Conservation (phyloP, 805 yeast genomes). For the Yamadazyma philogaea region DNA sequence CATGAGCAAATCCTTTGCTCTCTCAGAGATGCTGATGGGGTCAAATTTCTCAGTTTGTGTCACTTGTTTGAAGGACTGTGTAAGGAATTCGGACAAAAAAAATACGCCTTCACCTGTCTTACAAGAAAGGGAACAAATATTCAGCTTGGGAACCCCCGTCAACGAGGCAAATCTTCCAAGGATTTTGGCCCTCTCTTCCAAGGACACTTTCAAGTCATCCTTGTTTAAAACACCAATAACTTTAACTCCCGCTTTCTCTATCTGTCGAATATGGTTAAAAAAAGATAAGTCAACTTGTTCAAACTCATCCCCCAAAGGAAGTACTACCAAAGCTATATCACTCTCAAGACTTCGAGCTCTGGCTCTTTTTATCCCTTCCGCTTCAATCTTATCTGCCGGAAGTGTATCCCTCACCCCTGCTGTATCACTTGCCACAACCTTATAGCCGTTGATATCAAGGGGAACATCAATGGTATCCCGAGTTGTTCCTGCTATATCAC, state of each 20-base stretch:
- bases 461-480: conserved; percentile 83
- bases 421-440: conserved; percentile 83
- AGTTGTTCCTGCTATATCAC: conserved; percentile 91
- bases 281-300: conserved; percentile 31
- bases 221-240: conserved; percentile 57
- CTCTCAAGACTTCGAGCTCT: conserved; percentile 54
- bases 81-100: conserved; percentile 41
- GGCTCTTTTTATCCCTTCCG: conserved; percentile 81
- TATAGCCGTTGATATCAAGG: conserved; percentile 77
- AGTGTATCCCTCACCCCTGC: conserved; percentile 73
- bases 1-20: conserved; percentile 71
- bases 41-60: conserved; percentile 51
- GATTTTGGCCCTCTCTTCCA: conserved; percentile 6
- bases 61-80: conserved; percentile 44
- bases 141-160: conserved; percentile 18
- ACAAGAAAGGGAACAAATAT: conserved; percentile 55
- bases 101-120: conserved; percentile 52
- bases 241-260: conserved; percentile 24
- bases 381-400: conserved; percentile 58
- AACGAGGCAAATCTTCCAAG: background rate
- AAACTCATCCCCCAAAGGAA: conserved; percentile 43
- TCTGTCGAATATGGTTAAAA: conserved; percentile 30
- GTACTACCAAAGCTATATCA: conserved; percentile 66
- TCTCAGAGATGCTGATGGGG: conserved; percentile 68
- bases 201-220: conserved; percentile 42